Evolutionary conservation across 306 rosid genomes (phyloP).

Genomic region (Mimosa pudica): DNA sequence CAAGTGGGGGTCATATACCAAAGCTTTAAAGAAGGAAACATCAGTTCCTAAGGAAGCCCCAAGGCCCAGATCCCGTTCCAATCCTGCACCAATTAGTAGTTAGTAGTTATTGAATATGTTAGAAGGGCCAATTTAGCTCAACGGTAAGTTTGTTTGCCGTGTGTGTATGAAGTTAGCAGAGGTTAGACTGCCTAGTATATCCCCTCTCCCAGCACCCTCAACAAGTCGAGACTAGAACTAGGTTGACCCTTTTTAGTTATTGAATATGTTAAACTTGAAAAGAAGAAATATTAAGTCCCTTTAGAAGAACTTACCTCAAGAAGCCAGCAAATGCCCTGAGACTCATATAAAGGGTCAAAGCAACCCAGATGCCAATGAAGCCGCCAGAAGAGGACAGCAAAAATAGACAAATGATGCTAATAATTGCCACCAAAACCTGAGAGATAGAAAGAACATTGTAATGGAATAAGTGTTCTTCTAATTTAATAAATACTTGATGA

Average conservation of each 20-base stretch:
- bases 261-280: conserved; percentile 9
- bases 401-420: conserved; percentile 77
- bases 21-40: conserved; percentile 15
- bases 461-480: background rate
- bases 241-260: background rate
- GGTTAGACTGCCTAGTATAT: too few species aligned
- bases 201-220: too few species aligned
- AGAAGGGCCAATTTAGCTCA: background rate
- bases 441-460: conserved; percentile 9
- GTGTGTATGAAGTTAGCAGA: too few species aligned
- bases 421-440: conserved; percentile 81
- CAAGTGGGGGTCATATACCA: conserved; percentile 23
- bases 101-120: conserved; percentile 11
- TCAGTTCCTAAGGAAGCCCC: conserved; percentile 69
- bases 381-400: conserved; percentile 69
- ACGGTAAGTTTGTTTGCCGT: too few species aligned
- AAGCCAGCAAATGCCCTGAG: conserved; percentile 84
- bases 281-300: background rate
- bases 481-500: background rate
- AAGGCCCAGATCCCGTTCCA: conserved; percentile 96
- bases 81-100: conserved; percentile 59
- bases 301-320: conserved; percentile 60
- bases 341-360: conserved; percentile 84
- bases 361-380: conserved; percentile 90
- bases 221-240: too few species aligned